phyloP scores from a whole-genome alignment of 2,329 filamentous ascomycete genomes.

The Monilinia aucupariae region DNA sequence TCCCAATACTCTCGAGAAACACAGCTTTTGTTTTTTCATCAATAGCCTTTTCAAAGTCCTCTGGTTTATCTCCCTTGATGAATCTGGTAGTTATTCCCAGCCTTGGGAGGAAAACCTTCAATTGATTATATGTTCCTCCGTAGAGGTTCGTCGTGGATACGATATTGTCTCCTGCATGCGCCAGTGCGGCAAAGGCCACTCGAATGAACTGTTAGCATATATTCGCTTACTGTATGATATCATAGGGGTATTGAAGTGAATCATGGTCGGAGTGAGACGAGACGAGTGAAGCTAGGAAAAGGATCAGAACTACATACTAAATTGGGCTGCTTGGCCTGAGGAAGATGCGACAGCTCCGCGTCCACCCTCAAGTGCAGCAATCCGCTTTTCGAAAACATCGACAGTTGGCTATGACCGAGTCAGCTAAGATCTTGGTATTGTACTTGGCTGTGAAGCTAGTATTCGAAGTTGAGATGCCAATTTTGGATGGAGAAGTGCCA shows the following conservation, averaged over 20 bases:
- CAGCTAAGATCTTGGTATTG: constrained; percentile 7
- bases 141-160: constrained; percentile 86
- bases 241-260: background rate
- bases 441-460: constrained; percentile 8
- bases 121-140: constrained; percentile 94
- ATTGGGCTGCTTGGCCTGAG: constrained; percentile 86
- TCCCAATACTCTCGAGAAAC: constrained; percentile 82
- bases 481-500: background rate
- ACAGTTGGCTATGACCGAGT: constrained; percentile 63
- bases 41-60: constrained; percentile 74
- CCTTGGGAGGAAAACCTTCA: constrained; percentile 82
- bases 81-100: constrained; percentile 86
- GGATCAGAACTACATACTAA: constrained; percentile 44
- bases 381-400: constrained; percentile 92
- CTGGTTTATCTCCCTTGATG: constrained; percentile 69
- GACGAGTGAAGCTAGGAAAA: background rate
- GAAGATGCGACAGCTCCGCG: constrained; percentile 77
- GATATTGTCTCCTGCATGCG: constrained; percentile 85
- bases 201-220: background rate
- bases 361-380: constrained; percentile 91
- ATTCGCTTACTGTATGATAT: background rate
- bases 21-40: constrained; percentile 91
- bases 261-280: background rate
- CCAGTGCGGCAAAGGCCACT: constrained; percentile 67
- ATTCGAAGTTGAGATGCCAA: constrained; percentile 9